Conservation (phyloP, 345 rosid species). For the Aquilaria yunnanensis region DNA sequence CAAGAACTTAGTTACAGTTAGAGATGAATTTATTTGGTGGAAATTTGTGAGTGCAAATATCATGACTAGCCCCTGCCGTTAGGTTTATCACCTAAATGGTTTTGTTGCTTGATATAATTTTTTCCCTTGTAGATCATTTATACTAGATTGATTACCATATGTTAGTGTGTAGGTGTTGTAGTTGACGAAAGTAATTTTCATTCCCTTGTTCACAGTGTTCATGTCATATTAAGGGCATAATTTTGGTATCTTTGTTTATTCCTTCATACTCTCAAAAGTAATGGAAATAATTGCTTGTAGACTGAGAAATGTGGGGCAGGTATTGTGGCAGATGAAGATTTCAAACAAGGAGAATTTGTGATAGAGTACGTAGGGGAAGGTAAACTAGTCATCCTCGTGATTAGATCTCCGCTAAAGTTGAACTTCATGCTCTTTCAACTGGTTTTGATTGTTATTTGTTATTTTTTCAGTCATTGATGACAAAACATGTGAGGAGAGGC, state of each 20-base stretch:
- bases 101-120: neutral
- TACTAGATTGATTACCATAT: neutral
- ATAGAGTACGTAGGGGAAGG: slow-evolving; percentile 99
- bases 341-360: slow-evolving; percentile 79
- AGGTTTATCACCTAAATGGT: no score
- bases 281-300: slow-evolving; percentile 47
- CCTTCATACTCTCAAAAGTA: slow-evolving; percentile 9
- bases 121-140: neutral
- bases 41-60: no score
- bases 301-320: slow-evolving; percentile 98
- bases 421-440: no score
- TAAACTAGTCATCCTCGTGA: slow-evolving; percentile 13
- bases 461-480: slow-evolving; percentile 75
- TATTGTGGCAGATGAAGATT: slow-evolving; percentile 86
- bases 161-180: neutral
- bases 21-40: no score
- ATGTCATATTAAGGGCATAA: slow-evolving; percentile 4
- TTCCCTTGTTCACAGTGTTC: slow-evolving; percentile 6
- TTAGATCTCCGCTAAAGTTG: no score
- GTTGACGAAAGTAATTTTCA: neutral
- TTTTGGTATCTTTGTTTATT: slow-evolving; percentile 13
- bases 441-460: slow-evolving; percentile 2
- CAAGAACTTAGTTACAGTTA: no score
- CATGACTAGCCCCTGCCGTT: no score
- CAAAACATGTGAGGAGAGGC: slow-evolving; percentile 92